phyloP scores from a whole-genome alignment of 139 green algal genomes.

The Tetratostichococcus sp. region DNA sequence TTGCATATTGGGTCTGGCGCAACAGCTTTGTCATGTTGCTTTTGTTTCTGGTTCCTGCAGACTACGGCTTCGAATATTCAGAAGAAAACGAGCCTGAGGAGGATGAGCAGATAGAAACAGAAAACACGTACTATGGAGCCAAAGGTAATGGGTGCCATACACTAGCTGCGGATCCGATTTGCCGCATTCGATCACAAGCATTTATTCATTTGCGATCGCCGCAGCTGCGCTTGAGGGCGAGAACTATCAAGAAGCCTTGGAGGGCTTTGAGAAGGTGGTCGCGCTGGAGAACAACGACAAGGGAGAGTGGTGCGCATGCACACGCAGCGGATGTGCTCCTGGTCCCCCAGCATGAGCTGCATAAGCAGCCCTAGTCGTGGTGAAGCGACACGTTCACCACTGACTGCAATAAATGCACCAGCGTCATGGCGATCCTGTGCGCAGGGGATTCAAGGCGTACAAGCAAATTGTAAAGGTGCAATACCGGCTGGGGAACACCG shows the following conservation, averaged over 20 bases:
- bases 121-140: conserved; percentile 99
- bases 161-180: neutral
- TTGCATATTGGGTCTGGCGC: neutral
- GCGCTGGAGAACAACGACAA: conserved; percentile 88
- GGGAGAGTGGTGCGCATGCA: conserved; percentile 84
- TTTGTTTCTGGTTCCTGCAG: conserved; percentile 7
- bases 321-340: no score
- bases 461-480: conserved; percentile 98
- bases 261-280: conserved; percentile 89
- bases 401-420: no score
- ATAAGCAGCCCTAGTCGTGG: no score
- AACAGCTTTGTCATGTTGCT: neutral
- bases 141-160: conserved; percentile 86
- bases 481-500: conserved; percentile 61
- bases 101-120: conserved; percentile 95
- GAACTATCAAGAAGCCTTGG: conserved; percentile 66
- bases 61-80: conserved; percentile 98
- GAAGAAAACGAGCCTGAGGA: conserved; percentile 84
- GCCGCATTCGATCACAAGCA: neutral
- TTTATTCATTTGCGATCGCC: neutral
- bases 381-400: no score
- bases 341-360: no score
- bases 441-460: conserved; percentile 96
- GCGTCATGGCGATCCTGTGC: no score
- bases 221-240: conserved; percentile 81